These are phyloP conservation scores for Grigorovia transvaalensis DNA, from an alignment of 805 yeast genomes.

Conservation along the genomic window DNA sequence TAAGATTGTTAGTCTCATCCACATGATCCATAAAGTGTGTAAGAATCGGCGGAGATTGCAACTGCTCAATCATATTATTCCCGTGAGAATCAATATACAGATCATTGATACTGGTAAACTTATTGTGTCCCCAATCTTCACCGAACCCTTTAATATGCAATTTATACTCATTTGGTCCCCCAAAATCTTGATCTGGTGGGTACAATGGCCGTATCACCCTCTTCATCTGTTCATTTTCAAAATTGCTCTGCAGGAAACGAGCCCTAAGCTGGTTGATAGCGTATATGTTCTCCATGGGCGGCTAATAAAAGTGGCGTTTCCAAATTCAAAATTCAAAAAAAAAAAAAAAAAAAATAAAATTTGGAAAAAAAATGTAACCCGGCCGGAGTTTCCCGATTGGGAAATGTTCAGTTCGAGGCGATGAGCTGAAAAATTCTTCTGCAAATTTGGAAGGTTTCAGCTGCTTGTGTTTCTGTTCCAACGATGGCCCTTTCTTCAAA, in stretches of 20 bases:
- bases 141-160: conserved; percentile 5
- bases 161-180: conserved; percentile 2
- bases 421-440: conserved; percentile 1
- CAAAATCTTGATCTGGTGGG: conserved; percentile 1
- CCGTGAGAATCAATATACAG: conserved; percentile 17
- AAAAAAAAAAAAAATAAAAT: too few species aligned
- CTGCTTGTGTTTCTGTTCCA: too few species aligned
- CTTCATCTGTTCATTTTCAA: conserved; percentile 24
- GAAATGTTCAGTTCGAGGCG: conserved; percentile 1
- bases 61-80: conserved; percentile 8
- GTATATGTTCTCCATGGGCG: conserved; percentile 18
- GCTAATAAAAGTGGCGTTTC: too few species aligned
- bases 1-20: not conserved
- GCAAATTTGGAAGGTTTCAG: not conserved
- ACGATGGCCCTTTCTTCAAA: conserved; percentile 29
- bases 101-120: conserved; percentile 4
- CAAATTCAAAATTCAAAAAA: too few species aligned
- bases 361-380: not conserved
- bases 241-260: conserved; percentile 20
- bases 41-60: conserved; percentile 26
- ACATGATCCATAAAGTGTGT: conserved; percentile 12
- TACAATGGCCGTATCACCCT: conserved; percentile 23
- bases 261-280: conserved; percentile 24
- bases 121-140: not conserved
- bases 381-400: not conserved